Evolutionary conservation across 257 asterid genomes (phyloP), one percentile per base, ranked within the genome.

Genomic region (Lycium barbarum): DNA sequence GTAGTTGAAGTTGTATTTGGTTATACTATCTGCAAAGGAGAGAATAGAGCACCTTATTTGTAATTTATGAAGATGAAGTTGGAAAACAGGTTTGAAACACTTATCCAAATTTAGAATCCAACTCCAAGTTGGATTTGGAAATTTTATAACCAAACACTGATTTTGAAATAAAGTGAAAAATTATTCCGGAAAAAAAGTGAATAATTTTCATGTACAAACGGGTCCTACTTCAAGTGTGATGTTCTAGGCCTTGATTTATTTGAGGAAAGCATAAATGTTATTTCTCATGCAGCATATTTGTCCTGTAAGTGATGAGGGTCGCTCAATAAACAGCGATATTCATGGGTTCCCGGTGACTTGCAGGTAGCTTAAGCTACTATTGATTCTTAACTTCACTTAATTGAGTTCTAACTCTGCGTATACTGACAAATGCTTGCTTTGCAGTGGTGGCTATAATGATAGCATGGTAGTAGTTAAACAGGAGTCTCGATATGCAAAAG

Each of bases 301-400:
- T 63, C 97, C 99, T 10, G 88, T 94, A 83, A 91, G 90, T 79
- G 99, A 96, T 88, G 94, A 94, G 83, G 98, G 99, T 7, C 94
- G 90, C 76, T 79, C 94, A 22, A 95, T 96, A 80, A 92, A 90
- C 88, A 88, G 97, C 91, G 99, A 96, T 90, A 88, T 88, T 88
- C 94, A 96, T 45, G 99, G 99, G 65, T 95, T 95, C 85, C 97
- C 98, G 1, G 97, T 97, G 86, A 97, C 99, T 82, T 92, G 95
- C 97, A 96, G 99, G 99, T 95, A 89, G 53, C 66, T 81, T 68
- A 54, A 74, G 83, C 87, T 84, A 83, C 84, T 63, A 45, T 43
- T 71, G 54, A 66, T 70, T 87, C 38, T 35, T 73, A 61, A 53
- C 40, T 84, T 55, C 80, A 78, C 54, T 66, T 26, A 38, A 67